These are phyloP conservation scores for Picocystis sp. DNA, from an alignment of 163 green algal genomes.

Conservation along the genomic window DNA sequence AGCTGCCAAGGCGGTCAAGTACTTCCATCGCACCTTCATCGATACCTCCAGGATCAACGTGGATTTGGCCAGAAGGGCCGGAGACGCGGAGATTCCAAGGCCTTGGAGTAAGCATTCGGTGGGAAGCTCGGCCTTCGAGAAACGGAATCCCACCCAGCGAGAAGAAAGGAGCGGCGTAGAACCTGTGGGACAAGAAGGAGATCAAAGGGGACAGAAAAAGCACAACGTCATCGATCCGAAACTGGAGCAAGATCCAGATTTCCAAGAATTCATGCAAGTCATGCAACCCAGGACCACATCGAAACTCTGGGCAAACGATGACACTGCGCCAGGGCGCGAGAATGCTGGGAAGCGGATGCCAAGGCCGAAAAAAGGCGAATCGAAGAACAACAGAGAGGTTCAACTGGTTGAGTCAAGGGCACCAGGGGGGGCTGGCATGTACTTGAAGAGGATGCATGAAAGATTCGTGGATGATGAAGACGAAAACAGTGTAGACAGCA, in stretches of 20 bases:
- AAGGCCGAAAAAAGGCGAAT: slow-evolving; percentile 1
- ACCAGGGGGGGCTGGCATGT: neutral
- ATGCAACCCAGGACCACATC: slow-evolving; percentile 63
- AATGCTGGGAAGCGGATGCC: slow-evolving; percentile 6
- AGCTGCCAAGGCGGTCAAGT: slow-evolving; percentile 50
- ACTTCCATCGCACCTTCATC: slow-evolving; percentile 82
- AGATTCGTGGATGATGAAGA: slow-evolving; percentile 9
- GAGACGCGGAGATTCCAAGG: slow-evolving; percentile 31
- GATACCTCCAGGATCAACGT: slow-evolving; percentile 66
- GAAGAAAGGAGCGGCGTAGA: slow-evolving; percentile 1
- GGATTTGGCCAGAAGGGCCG: slow-evolving; percentile 37
- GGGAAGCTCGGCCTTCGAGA: slow-evolving; percentile 18
- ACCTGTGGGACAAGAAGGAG: neutral
- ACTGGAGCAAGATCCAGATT: slow-evolving; percentile 38
- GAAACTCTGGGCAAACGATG: slow-evolving; percentile 82
- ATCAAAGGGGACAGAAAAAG: neutral
- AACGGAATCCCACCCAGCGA: neutral
- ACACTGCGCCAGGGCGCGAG: slow-evolving; percentile 11
- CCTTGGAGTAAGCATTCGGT: slow-evolving; percentile 83
- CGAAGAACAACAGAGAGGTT: slow-evolving; percentile 4
- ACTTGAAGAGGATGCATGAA: slow-evolving; percentile 11
- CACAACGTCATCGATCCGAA: slow-evolving; percentile 3
- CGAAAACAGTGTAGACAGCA: slow-evolving; percentile 9
- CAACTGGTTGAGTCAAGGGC: slow-evolving; percentile 3
- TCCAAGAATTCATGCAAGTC: slow-evolving; percentile 81